Base-by-base conservation (phyloP, 2,329 filamentous ascomycete genomes). In the Trichophyton schoenleinii region DNA sequence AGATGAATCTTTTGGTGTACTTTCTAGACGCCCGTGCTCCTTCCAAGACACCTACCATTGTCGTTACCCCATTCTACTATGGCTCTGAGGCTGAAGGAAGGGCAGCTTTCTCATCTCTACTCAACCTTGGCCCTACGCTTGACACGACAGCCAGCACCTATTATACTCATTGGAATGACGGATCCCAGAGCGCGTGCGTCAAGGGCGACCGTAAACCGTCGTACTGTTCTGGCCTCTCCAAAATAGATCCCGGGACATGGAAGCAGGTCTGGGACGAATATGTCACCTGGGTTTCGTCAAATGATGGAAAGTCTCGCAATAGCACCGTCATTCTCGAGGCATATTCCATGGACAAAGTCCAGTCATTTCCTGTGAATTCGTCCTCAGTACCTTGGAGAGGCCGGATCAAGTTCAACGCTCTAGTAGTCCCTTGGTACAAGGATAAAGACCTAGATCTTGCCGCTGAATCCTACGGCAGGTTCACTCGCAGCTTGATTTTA, bases 111-210 rank as follows among this genome's bases (percentile, higher is more conserved):
- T 18, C 36, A n/a, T 58, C 55, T 20, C 6, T 58, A 22, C 18
- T 42, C 22, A 36, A 41, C 7, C 28, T 44, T 58, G 55, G 55
- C n/a, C 55, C 55, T 25, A 25, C 63, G 0, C 62, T 58, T 3
- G 61, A 70, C 20, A 61, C 57, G 20, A 69, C 64, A 31, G 58
- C 63, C 3, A 67, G 75, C 13, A 66, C 69, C 1, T 68, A 70
- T 0, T 78, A 77, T 66, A 67, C 69, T 18, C 48, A 64, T 20
- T 77, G 75, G 75, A 78, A 78, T 65, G 74, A 66, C 3, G 71
- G 69, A 52, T 13, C 55, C n/a, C 34, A 58, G 20, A 20, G 36
- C 8, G n/a, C 41, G n/a, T 58, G 55, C 38, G 18, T 25, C 55
- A 58, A 58, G 8, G 41, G 41, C n/a, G 41, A 2, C 13, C 55